Conservation (phyloP, 2,329 filamentous ascomycete species). For the Metarhizium brunneum region DNA sequence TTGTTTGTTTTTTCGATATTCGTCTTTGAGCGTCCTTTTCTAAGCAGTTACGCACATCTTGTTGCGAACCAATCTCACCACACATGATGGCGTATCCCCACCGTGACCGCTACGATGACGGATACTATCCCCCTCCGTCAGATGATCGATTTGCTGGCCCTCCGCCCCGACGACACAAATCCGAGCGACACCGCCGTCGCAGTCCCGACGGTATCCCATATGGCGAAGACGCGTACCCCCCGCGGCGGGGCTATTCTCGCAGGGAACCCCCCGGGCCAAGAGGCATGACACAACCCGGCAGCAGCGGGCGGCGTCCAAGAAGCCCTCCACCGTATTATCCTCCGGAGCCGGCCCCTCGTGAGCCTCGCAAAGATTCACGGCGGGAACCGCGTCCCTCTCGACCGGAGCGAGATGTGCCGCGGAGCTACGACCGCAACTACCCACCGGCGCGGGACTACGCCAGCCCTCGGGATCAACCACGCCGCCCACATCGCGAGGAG, state of each 20-base stretch:
- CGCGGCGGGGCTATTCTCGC: slow-evolving; percentile 7
- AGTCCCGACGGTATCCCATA: slow-evolving; percentile 7
- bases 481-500: slow-evolving; percentile 7
- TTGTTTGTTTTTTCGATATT: not conserved
- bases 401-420: not conserved
- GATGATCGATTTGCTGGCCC: slow-evolving; percentile 1
- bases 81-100: slow-evolving; percentile 11
- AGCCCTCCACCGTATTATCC: slow-evolving; percentile 8
- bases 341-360: slow-evolving; percentile 5
- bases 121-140: slow-evolving; percentile 9
- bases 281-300: not conserved
- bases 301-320: slow-evolving; percentile 4
- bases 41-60: not conserved
- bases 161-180: slow-evolving; percentile 14
- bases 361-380: not conserved
- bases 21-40: not conserved
- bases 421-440: slow-evolving; percentile 2
- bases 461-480: not conserved
- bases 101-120: slow-evolving; percentile 17
- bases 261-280: slow-evolving; percentile 4
- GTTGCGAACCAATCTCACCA: no score
- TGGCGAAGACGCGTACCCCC: slow-evolving; percentile 5
- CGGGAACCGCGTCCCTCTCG: not conserved
- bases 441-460: not conserved
- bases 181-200: slow-evolving; percentile 11